phyloP scores from a whole-genome alignment of 129 eudicot species.

The Silybum marianum region DNA sequence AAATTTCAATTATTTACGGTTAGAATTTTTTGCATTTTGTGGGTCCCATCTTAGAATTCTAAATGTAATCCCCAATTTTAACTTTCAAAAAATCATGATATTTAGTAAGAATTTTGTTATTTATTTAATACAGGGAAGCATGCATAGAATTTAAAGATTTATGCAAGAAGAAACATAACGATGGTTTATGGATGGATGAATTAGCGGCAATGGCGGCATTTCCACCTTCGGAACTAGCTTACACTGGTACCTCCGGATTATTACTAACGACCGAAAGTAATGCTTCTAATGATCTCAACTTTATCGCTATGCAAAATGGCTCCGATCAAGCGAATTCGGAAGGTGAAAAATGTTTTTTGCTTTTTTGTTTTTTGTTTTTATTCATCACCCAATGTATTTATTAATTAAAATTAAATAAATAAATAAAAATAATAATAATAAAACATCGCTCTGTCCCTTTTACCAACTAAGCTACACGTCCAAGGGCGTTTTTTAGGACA shows the following conservation, averaged over 20 bases:
- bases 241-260: constrained; percentile 69
- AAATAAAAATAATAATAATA: too few species aligned
- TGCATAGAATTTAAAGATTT: constrained; percentile 78
- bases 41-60: constrained; percentile 6
- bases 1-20: too few species aligned
- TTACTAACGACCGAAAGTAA: constrained; percentile 62
- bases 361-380: not conserved
- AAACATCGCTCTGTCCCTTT: too few species aligned
- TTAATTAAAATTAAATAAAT: too few species aligned
- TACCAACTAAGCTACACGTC: too few species aligned
- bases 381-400: not conserved
- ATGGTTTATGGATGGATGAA: constrained; percentile 90
- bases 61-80: not conserved
- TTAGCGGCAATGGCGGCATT: constrained; percentile 89
- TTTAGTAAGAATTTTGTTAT: not conserved
- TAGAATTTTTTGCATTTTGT: not conserved
- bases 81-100: not conserved
- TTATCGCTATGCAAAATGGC: constrained; percentile 26
- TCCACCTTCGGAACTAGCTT: constrained; percentile 63
- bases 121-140: constrained; percentile 63
- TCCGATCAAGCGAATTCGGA: constrained; percentile 44
- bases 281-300: constrained; percentile 40
- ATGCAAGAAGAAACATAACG: constrained; percentile 81
- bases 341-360: constrained; percentile 46
- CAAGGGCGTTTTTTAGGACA: too few species aligned